Evolutionary conservation across 306 rosid genomes (phyloP), one percentile per base, ranked within the genome.

Genomic region (Coriaria nepalensis): DNA sequence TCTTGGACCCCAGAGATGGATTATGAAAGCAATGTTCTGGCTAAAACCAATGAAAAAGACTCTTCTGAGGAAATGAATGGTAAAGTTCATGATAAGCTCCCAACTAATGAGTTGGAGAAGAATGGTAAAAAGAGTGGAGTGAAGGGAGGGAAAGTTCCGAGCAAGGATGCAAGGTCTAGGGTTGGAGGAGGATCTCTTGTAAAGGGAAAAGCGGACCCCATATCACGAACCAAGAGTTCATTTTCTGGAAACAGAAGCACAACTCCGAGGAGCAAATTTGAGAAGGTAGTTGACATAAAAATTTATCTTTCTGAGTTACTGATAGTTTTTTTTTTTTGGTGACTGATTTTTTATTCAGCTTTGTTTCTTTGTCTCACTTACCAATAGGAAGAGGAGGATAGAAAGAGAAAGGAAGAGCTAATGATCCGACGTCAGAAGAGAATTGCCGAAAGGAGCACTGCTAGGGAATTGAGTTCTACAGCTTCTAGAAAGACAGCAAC

Each of bases 1-100:
- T 66, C 93, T 15, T 92, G 85, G 98, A 73, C 78, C 57, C 72
- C 81, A 29, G 96, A 92, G 66, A 92, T 85, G 87, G 96, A 85
- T 69, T 79, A 69, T 55, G 73, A 79, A 59, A 70, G 43, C 50
- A 78, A 57, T 59, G 57, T 67, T 56, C 45, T 75, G 35, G 38
- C 60, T 53, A 68, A 70, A 50, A 73, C 65, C 59, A 81, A 68
- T 49, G 51, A 40, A 49, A 78, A 73, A 58, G 49, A 60, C 50
- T 59, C 62, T 43, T 64, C 46, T 7, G 39, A 43, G 53, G 78
- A 62, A 65, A 41, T 49, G 8, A 49, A 58, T n/a, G 52, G n/a
- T 3, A 41, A 6, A 8, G 65, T 13, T 33, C 75, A 77, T 44
- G 71, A 39, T 50, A 66, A 69, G 45, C 58, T 53, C 49, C 39